phyloP scores from a whole-genome alignment of 2,329 filamentous ascomycete species.

The Colletotrichum destructivum region DNA sequence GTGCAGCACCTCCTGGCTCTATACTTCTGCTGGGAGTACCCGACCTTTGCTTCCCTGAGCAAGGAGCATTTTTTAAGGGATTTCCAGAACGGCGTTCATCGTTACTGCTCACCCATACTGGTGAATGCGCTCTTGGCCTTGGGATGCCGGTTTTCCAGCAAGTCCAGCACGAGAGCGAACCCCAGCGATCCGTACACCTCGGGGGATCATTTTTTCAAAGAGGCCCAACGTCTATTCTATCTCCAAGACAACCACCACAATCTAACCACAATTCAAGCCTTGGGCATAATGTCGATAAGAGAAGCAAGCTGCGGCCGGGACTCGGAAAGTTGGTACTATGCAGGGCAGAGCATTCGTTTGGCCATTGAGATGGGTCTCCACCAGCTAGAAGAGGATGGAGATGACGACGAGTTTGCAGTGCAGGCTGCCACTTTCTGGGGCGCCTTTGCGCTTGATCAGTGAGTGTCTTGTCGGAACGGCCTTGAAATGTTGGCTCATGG shows the following conservation, averaged over 20 bases:
- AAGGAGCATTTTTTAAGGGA: conserved; percentile 80
- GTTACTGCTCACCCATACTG: conserved; percentile 78
- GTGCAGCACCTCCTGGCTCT: conserved; percentile 76
- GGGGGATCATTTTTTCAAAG: conserved; percentile 82
- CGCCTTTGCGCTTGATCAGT: conserved; percentile 76
- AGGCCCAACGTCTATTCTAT: conserved; percentile 74
- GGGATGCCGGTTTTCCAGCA: conserved; percentile 78
- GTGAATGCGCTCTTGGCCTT: conserved; percentile 77
- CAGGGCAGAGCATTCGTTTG: conserved; percentile 80
- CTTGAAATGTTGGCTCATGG: not conserved
- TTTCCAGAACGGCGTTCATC: conserved; percentile 71
- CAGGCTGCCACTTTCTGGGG: conserved; percentile 75
- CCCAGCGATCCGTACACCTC: conserved; percentile 74
- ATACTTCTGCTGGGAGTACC: conserved; percentile 84
- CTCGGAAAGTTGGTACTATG: conserved; percentile 80
- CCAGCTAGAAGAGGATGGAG: conserved; percentile 62
- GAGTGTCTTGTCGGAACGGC: conserved; percentile 51
- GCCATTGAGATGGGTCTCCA: conserved; percentile 82
- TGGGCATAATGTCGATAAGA: conserved; percentile 82
- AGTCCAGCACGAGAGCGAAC: conserved; percentile 74
- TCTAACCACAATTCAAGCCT: conserved; percentile 80
- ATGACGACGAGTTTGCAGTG: conserved; percentile 71
- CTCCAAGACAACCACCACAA: conserved; percentile 71
- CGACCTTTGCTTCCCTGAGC: conserved; percentile 80
- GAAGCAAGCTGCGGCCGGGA: conserved; percentile 82